Base-by-base conservation (phyloP, 257 asterid species). In the Ehretia macrophylla region DNA sequence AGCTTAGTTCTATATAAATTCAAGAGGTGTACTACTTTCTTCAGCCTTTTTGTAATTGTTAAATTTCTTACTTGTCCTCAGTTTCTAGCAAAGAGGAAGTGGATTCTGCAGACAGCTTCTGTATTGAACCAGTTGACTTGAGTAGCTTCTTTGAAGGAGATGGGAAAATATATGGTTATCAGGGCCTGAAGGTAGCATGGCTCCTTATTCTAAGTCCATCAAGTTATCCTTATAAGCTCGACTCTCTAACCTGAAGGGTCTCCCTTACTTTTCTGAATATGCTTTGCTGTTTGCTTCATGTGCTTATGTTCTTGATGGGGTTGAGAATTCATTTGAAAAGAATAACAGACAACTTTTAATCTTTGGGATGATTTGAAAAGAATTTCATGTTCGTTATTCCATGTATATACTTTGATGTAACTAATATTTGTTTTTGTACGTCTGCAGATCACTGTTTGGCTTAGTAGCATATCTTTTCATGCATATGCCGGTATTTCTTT, bases 401-500 rank as follows among this genome's bases (percentile, higher is more conserved):
- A 51, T 53, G 11, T 18, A 17, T 51, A 46, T 18, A 47, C 18
- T 48, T 10, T 17, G 46, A 56, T 46, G 27, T 17, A 50, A 66
- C 35, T 69, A 57, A 78, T 60, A 49, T 64, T 59, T 75, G 59
- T 11, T 56, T 10, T 56, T 57, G 20, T 50, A 56, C 40, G 68
- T 51, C 27, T 84, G 87, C 96, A 93, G 94, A 77, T 93, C 61
- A 81, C 79, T 18, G 66, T 89, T 56, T 93, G 95, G 99, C 72
- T 93, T 59, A 93, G 94, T 84, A 78, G 88, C 73, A 67, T 86
- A 67, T 79, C 97, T 21, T 83, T 89, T 67, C 95, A 77, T 74
- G 87, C 95, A 14, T 78, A 81, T 75, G 95, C 96, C 68, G 97
- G 86, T 80, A 81, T 89, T 67, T 77, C 86, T 60, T 93, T 78